Conservation (phyloP, 129 eudicot genomes). For the Saposhnikovia divaricata region DNA sequence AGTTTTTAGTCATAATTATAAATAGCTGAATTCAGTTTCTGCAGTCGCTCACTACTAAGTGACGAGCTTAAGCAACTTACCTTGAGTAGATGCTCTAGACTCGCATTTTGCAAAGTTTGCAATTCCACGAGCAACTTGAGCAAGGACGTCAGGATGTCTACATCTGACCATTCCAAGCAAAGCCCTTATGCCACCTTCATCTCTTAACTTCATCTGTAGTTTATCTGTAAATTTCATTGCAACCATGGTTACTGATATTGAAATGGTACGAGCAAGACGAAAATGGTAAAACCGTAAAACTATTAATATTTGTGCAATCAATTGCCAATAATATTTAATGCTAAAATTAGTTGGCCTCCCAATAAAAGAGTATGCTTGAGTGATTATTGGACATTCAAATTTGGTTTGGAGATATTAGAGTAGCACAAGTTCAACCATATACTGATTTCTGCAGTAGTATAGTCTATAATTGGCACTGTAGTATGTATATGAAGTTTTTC, state of each 20-base stretch:
- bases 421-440: neutral
- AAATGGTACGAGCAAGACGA: neutral
- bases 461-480: neutral
- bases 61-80: constrained; percentile 26
- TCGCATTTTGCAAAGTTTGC: constrained; percentile 96
- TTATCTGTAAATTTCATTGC: constrained; percentile 36
- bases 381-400: neutral
- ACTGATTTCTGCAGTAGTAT: neutral
- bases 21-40: neutral
- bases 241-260: neutral
- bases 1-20: neutral
- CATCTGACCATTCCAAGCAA: constrained; percentile 86
- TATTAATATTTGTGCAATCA: neutral
- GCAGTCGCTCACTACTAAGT: neutral
- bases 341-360: neutral
- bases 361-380: neutral
- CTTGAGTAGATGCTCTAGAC: constrained; percentile 87
- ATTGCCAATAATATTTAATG: neutral
- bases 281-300: neutral
- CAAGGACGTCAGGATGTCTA: constrained; percentile 91
- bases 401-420: neutral
- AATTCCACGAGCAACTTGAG: constrained; percentile 95
- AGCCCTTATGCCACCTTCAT: constrained; percentile 86
- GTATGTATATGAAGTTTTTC: neutral
- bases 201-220: constrained; percentile 63